Percentiles rank a stretch among this genome's conserved stretches.
Conservation (phyloP, 1,284 basidiomycete species). For the Rhodotorula sp. region DNA sequence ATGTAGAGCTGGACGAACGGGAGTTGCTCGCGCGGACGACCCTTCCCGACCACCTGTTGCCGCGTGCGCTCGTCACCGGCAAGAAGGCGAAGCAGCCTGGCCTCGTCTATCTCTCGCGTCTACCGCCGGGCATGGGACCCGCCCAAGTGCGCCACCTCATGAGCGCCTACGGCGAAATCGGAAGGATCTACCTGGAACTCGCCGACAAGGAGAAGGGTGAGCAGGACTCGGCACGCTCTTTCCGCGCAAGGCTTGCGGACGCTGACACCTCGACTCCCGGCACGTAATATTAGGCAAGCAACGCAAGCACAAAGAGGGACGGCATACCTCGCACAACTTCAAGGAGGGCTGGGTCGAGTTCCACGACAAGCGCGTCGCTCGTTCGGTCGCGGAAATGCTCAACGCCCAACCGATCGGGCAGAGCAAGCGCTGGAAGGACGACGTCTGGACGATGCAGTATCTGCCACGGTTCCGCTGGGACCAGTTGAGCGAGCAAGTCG, state of each 20-base stretch:
- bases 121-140: conserved; percentile 98
- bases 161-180: conserved; percentile 45
- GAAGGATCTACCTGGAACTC: conserved; percentile 45
- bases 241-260: conserved; percentile 42
- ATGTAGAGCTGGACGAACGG: conserved; percentile 14
- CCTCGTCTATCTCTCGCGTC: conserved; percentile 91
- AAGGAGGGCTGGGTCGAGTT: conserved; percentile 99
- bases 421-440: conserved; percentile 86
- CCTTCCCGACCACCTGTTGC: conserved; percentile 37
- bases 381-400: conserved; percentile 88
- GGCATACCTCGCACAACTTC: conserved; percentile 58
- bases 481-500: conserved; percentile 97
- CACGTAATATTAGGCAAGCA: conserved; percentile 65
- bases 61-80: conserved; percentile 12
- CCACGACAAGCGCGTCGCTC: conserved; percentile 84
- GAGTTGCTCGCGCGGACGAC: conserved; percentile 15
- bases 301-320: conserved; percentile 70
- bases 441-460: conserved; percentile 99
- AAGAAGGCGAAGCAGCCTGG: conserved; percentile 54
- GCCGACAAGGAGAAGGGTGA: conserved; percentile 25
- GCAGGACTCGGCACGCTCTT: neutral
- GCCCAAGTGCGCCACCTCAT: conserved; percentile 89
- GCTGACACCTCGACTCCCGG: neutral
- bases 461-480: conserved; percentile 97
- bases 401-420: conserved; percentile 94